Conservation (phyloP, 805 yeast genomes). For the Teunomyces atbi region DNA sequence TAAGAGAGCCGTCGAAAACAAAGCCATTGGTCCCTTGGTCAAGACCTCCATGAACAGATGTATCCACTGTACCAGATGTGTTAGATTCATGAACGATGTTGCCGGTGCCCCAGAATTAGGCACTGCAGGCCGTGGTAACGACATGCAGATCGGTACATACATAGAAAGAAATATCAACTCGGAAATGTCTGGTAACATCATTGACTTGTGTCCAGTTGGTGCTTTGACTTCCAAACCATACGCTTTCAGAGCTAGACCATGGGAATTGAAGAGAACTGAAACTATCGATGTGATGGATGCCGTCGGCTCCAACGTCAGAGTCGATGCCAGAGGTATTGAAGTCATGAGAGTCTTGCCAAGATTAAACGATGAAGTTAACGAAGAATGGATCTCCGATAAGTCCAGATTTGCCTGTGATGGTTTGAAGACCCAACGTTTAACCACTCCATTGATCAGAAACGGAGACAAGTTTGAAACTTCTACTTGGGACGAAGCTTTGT, state of each 20-base stretch:
- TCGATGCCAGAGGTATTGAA: conserved; percentile 83
- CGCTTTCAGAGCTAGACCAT: conserved; percentile 89
- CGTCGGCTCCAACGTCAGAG: conserved; percentile 77
- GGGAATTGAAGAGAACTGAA: conserved; percentile 90
- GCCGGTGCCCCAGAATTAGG: conserved; percentile 94
- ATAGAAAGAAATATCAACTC: conserved; percentile 80
- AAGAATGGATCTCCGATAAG: conserved; percentile 90
- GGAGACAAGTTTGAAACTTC: conserved; percentile 70
- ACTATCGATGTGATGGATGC: conserved; percentile 83
- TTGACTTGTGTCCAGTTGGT: conserved; percentile 90
- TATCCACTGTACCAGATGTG: conserved; percentile 90
- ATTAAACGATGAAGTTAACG: conserved; percentile 80
- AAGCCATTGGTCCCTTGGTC: conserved; percentile 84
- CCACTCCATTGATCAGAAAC: conserved; percentile 71
- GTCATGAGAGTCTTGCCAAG: conserved; percentile 87
- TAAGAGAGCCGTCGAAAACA: conserved; percentile 87
- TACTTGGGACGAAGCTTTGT: conserved; percentile 84
- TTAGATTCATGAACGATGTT: conserved; percentile 82
- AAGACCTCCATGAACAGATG: conserved; percentile 92
- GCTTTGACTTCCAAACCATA: conserved; percentile 88
- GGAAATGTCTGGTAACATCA: conserved; percentile 82
- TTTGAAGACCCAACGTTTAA: conserved; percentile 78
- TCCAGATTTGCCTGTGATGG: conserved; percentile 85
- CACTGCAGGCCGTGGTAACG: conserved; percentile 86
- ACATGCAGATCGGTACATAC: conserved; percentile 88